These are phyloP conservation scores for Russula sp. DNA, from an alignment of 768 basidiomycete genomes.

Conservation along the genomic window DNA sequence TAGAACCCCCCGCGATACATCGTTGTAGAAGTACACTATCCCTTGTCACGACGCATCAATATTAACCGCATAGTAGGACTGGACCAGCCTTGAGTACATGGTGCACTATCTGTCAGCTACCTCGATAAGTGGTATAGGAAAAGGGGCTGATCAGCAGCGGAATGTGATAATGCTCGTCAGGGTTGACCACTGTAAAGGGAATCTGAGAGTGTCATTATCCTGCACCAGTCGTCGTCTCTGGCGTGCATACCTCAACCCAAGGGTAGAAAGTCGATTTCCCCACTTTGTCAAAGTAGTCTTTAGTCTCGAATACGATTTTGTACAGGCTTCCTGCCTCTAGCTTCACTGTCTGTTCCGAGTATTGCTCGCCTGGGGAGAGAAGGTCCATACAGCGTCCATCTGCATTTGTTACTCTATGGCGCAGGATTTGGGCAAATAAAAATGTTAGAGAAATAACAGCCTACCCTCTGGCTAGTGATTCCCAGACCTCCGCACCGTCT, in stretches of 20 bases:
- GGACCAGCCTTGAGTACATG: neutral
- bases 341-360: constrained; percentile 39
- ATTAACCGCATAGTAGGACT: constrained; percentile 12
- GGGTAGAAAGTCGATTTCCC: constrained; percentile 78
- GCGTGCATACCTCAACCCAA: constrained; percentile 68
- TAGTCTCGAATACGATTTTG: constrained; percentile 81
- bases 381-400: constrained; percentile 82
- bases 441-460: neutral
- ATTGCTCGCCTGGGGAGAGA: constrained; percentile 50
- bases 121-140: constrained; percentile 88
- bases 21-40: constrained; percentile 17
- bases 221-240: neutral
- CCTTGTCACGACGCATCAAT: constrained; percentile 14
- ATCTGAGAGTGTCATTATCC: constrained; percentile 39
- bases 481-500: constrained; percentile 41
- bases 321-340: constrained; percentile 57
- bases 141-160: constrained; percentile 90
- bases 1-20: constrained; percentile 6
- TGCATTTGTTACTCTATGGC: constrained; percentile 58
- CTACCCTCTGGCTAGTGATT: constrained; percentile 57
- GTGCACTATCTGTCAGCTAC: constrained; percentile 46
- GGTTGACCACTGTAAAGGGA: constrained; percentile 63
- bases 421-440: constrained; percentile 12
- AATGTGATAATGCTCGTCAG: constrained; percentile 83
- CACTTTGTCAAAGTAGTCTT: constrained; percentile 67